phyloP scores from a whole-genome alignment of 257 asterid genomes.

The Hygrophila difformis region DNA sequence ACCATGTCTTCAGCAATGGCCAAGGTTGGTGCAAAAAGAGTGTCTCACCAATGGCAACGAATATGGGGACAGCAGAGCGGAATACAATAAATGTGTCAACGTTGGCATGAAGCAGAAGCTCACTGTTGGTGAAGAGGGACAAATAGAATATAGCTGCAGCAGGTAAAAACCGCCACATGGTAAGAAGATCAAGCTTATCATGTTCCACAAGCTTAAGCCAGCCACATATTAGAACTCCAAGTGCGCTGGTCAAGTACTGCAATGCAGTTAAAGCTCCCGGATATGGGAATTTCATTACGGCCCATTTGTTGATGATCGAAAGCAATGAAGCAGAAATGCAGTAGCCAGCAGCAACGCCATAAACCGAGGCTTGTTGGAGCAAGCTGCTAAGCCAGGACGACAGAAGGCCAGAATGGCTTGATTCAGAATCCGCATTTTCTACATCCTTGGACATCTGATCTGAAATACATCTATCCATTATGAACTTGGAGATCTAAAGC shows the following conservation, averaged over 20 bases:
- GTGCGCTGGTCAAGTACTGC: conserved; percentile 85
- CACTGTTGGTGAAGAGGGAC: conserved; percentile 84
- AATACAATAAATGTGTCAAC: conserved; percentile 89
- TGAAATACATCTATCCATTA: conserved; percentile 5
- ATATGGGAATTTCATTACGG: conserved; percentile 90
- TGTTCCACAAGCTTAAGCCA: conserved; percentile 61
- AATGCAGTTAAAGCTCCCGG: conserved; percentile 90
- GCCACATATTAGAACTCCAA: conserved; percentile 73
- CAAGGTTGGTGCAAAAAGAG: conserved; percentile 88
- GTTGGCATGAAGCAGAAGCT: conserved; percentile 93
- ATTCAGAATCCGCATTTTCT: conserved; percentile 44
- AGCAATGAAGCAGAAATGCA: conserved; percentile 83
- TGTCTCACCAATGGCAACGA: conserved; percentile 89
- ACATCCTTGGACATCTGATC: conserved; percentile 70
- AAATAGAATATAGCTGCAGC: conserved; percentile 82
- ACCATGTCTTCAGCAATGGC: conserved; percentile 76
- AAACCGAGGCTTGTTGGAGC: conserved; percentile 63
- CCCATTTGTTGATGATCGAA: conserved; percentile 94
- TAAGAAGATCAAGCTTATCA: conserved; percentile 66
- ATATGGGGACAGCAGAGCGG: conserved; percentile 89
- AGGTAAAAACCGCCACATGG: conserved; percentile 92
- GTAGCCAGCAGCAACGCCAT: conserved; percentile 91
- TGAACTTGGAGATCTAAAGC: background rate
- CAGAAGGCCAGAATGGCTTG: conserved; percentile 22
- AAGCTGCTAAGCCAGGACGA: conserved; percentile 42